Conservation (phyloP, 106 monocot genomes). For the Agapanthus africanus region DNA sequence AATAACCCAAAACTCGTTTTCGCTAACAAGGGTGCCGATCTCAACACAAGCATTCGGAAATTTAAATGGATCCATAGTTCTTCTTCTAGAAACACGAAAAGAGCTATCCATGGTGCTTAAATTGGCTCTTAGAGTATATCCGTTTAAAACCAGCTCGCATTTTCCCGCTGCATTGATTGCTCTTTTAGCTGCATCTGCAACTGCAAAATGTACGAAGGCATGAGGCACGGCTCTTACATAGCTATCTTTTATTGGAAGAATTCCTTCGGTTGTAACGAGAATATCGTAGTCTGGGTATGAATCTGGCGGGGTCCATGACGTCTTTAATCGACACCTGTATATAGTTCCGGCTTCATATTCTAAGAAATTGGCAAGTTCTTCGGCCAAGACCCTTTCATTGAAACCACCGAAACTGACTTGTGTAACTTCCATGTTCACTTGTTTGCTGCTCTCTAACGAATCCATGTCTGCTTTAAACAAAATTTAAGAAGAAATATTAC, state of each 20-base stretch:
- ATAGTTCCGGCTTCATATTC: constrained; percentile 36
- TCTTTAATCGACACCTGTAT: constrained; percentile 72
- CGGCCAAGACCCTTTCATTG: constrained; percentile 31
- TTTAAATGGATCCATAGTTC: constrained; percentile 34
- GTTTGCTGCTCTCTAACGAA: no score
- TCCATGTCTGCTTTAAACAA: no score
- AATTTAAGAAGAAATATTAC: no score
- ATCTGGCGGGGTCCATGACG: constrained; percentile 63
- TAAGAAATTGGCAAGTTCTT: constrained; percentile 41
- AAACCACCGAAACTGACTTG: constrained; percentile 80
- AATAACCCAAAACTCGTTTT: constrained; percentile 36
- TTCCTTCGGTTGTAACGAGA: neutral
- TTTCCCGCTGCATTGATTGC: constrained; percentile 36
- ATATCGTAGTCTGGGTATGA: constrained; percentile 46
- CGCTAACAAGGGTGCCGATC: constrained; percentile 33
- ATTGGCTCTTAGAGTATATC: constrained; percentile 22
- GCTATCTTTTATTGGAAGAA: no score
- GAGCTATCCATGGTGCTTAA: constrained; percentile 39
- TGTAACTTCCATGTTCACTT: constrained; percentile 41
- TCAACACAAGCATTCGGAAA: constrained; percentile 41
- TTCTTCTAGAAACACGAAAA: constrained; percentile 23
- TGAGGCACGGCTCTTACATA: constrained; percentile 46
- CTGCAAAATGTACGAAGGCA: constrained; percentile 77
- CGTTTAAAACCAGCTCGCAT: constrained; percentile 36
- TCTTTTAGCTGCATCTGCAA: constrained; percentile 38